A percentile compares a stretch with the other conserved stretches of the same genome.
Evolutionary conservation across 1,284 basidiomycete species (phyloP).

Genomic region (Sporisorium scitamineum): DNA sequence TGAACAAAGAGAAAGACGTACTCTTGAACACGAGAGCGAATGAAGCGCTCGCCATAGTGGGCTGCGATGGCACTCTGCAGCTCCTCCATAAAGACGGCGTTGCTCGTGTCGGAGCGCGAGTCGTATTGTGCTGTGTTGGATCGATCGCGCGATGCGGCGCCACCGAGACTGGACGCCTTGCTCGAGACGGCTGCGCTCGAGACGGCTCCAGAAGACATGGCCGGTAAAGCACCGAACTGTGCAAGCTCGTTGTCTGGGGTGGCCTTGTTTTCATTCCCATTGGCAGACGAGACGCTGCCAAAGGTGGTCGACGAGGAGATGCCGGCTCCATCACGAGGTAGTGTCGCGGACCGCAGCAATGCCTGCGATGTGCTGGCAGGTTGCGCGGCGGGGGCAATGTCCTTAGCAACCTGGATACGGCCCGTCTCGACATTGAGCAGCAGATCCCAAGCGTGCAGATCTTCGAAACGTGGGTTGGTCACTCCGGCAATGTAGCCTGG

Average conservation of each 20-base stretch:
- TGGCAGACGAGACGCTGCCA: conserved; percentile 29
- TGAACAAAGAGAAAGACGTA: conserved; percentile 81
- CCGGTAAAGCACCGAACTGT: conserved; percentile 41
- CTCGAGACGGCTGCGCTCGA: conserved; percentile 12
- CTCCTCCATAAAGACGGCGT: conserved; percentile 92
- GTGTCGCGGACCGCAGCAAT: conserved; percentile 51
- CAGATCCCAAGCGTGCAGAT: conserved; percentile 88
- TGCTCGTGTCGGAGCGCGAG: conserved; percentile 72
- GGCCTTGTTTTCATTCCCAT: conserved; percentile 10
- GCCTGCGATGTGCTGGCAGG: conserved; percentile 18
- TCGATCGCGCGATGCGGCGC: conserved; percentile 32
- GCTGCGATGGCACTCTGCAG: conserved; percentile 78
- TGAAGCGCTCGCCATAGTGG: conserved; percentile 81
- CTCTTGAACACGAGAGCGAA: conserved; percentile 82
- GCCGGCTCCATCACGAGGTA: conserved; percentile 52
- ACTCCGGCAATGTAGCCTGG: conserved; percentile 94
- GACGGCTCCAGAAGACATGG: conserved; percentile 3
- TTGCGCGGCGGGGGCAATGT: conserved; percentile 74
- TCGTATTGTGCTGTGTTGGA: conserved; percentile 34
- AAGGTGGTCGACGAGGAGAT: conserved; percentile 11
- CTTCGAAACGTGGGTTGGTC: conserved; percentile 94
- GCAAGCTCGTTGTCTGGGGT: conserved; percentile 25
- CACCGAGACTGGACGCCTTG: conserved; percentile 26
- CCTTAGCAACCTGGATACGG: conserved; percentile 84
- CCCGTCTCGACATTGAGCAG: conserved; percentile 89